Evolutionary conservation across 176 grass and related monocot genomes (phyloP).

Genomic region (Aegilops speltoides): DNA sequence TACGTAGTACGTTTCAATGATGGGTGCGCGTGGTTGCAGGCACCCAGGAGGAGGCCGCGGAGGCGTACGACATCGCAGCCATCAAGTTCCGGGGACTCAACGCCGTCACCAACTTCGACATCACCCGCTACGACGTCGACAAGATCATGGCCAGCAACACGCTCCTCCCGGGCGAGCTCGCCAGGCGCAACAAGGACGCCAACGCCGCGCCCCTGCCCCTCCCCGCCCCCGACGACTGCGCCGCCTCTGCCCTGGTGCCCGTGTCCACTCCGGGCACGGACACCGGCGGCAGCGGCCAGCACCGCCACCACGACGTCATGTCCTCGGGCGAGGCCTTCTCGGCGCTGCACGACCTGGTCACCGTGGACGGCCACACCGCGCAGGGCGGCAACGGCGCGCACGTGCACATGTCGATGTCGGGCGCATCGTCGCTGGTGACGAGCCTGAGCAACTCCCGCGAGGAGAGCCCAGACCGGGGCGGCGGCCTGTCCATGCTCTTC

Average conservation of each 20-base stretch:
- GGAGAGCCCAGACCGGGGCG: slow-evolving; percentile 58
- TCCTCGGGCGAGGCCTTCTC: slow-evolving; percentile 44
- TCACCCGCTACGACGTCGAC: slow-evolving; percentile 94
- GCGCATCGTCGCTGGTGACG: slow-evolving; percentile 46
- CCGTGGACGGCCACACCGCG: slow-evolving; percentile 5
- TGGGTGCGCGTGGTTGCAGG: slow-evolving; percentile 37
- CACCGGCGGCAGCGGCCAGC: not conserved
- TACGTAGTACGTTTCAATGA: not conserved
- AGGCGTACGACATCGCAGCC: slow-evolving; percentile 96
- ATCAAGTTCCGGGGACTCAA: slow-evolving; percentile 95
- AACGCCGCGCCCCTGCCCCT: not conserved
- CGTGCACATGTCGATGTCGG: slow-evolving; percentile 34
- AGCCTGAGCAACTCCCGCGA: slow-evolving; percentile 72
- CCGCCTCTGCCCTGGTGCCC: slow-evolving; percentile 2
- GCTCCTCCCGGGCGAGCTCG: slow-evolving; percentile 69
- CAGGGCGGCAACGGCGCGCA: not conserved
- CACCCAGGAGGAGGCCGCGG: slow-evolving; percentile 97
- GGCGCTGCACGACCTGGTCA: slow-evolving; percentile 44
- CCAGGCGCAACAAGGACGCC: slow-evolving; percentile 56
- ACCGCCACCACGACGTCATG: slow-evolving; percentile 17
- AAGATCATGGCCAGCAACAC: slow-evolving; percentile 99
- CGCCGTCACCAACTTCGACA: slow-evolving; percentile 98
- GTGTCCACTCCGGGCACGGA: not conserved
- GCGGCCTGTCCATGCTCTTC: slow-evolving; percentile 80
- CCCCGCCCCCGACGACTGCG: too few relatives aligned